Conservation (phyloP, 805 yeast genomes). For the Candida sonorensis region DNA sequence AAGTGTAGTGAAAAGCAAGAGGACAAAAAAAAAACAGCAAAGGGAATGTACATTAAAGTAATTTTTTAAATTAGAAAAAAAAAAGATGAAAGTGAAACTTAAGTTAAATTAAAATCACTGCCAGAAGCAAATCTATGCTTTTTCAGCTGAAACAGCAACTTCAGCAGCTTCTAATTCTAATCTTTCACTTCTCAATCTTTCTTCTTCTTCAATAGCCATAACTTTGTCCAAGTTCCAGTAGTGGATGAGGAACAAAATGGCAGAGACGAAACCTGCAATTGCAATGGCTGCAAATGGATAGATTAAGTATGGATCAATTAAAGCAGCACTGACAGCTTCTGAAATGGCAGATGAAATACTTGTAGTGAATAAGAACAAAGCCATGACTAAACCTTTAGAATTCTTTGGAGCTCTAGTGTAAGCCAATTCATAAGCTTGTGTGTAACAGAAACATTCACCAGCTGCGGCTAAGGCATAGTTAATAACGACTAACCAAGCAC, state of each 20-base stretch:
- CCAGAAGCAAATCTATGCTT: too few species aligned
- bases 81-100: too few species aligned
- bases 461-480: conserved; percentile 36
- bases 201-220: conserved; percentile 18
- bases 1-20: too few species aligned
- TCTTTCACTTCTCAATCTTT: conserved; percentile 10
- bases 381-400: conserved; percentile 47
- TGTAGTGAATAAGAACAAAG: conserved; percentile 31
- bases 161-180: neutral
- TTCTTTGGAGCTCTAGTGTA: conserved; percentile 47
- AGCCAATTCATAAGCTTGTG: conserved; percentile 46
- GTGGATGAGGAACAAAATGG: conserved; percentile 20
- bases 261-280: conserved; percentile 30
- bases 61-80: too few species aligned
- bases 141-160: conserved; percentile 1
- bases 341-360: conserved; percentile 43
- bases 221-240: conserved; percentile 27
- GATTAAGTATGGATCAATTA: conserved; percentile 34
- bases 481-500: conserved; percentile 27
- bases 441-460: conserved; percentile 46
- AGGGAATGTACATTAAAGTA: too few species aligned
- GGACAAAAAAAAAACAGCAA: too few species aligned
- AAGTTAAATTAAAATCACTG: too few species aligned
- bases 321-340: conserved; percentile 34
- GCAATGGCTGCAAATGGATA: conserved; percentile 37